Conservation (phyloP, 306 rosid genomes). For the Gynostemma pentaphyllum region DNA sequence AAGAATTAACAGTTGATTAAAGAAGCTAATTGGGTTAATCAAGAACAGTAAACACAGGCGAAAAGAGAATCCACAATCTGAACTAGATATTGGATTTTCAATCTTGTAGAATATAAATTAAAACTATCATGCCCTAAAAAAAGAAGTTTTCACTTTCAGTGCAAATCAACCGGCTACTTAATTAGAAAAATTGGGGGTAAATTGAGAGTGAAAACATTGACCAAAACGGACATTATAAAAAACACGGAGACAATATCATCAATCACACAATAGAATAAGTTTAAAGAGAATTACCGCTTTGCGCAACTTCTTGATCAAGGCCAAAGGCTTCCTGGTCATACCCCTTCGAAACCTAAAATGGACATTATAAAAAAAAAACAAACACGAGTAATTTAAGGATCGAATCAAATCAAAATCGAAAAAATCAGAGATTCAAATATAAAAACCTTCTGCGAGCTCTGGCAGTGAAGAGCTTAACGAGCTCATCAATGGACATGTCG, state of each 20-base stretch:
- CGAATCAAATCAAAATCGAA: neutral
- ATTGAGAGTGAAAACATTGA: neutral
- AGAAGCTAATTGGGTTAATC: neutral
- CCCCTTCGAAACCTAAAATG: constrained; percentile 72
- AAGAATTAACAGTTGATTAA: neutral
- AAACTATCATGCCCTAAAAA: neutral
- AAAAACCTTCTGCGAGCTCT: constrained; percentile 65
- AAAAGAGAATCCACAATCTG: neutral
- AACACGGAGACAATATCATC: no score
- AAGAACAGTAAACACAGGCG: neutral
- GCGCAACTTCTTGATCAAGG: constrained; percentile 80
- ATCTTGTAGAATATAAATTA: neutral
- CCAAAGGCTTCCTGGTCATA: constrained; percentile 89
- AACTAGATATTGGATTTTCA: neutral
- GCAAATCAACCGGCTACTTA: neutral
- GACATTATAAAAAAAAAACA: neutral
- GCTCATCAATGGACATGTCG: constrained; percentile 80
- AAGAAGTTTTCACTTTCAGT: neutral
- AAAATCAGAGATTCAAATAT: neutral
- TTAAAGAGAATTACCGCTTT: constrained; percentile 41
- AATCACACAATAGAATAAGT: neutral
- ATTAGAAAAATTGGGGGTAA: neutral
- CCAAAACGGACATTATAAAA: neutral
- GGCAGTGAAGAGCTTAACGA: constrained; percentile 70
- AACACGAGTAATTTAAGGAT: neutral